Base-by-base conservation (phyloP, 768 basidiomycete genomes). In the Panellus pusillus region DNA sequence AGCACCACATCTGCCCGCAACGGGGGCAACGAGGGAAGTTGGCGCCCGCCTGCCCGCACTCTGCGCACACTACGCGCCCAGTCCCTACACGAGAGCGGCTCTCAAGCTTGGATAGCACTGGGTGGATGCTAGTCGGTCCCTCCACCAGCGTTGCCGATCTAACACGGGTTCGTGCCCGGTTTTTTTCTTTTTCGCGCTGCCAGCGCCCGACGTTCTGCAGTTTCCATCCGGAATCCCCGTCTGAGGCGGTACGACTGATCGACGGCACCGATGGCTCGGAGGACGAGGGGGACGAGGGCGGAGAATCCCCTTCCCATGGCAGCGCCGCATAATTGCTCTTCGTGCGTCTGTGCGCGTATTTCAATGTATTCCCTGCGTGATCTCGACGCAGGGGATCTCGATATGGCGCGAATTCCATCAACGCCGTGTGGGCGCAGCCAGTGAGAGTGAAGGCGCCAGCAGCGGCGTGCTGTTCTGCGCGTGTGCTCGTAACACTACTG, bases 391-490 rank as follows among this genome's bases (percentile, higher is more conserved):
- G 37, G 37, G 12, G 17, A 19, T 18, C 38, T 20, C 8, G 27
- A 40, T 11, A 50, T 15, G 45, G 27, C 4, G 28, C 31, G 14
- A 32, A 27, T 9, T 45, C 50, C 6, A 36, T 43, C 19, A 60
- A 40, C 17, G 58, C 46, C 13, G 50, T 47, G 28, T 54, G 58
- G 32, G 58, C 58, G 32, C 47, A 60, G 17, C 58, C 47, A 4
- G 58, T 60, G 14, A 60, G 54, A 5, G 58, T 60, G 51, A 60
- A 60, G 27, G 58, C 51, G 31, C 56, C 56, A 19, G 53, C 46
- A 20, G 38, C 52, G 20, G 41, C 57, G 12, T 31, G 36, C n/a
- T 31, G 47, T 35, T 17, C 58, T 9, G 46, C 40, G 29, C 47
- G 41, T 14, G 44, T 38, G 47, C 53, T 48, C 14, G 52, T 31